Evolutionary conservation across 2,329 filamentous ascomycete species (phyloP), one percentile per base, ranked within the genome.

Genomic region (Colletotrichum sublineola): DNA sequence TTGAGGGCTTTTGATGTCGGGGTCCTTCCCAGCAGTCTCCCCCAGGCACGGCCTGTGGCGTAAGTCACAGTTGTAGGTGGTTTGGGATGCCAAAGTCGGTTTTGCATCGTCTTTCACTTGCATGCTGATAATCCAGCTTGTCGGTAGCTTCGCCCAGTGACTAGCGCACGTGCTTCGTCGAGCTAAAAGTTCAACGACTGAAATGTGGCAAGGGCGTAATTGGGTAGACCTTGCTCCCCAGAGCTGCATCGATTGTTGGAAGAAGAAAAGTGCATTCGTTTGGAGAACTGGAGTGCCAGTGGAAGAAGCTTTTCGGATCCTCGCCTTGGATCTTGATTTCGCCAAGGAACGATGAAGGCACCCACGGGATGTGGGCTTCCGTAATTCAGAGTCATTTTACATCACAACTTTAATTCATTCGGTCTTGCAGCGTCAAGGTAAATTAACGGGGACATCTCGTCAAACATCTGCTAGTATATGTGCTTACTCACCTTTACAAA

Each of bases 121-220:
- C 36, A 52, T 52, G 44, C n/a, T 52, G 42, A 62, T 29, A 50
- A 52, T 24, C 61, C 46, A 53, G 33, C 61, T 53, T 31, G 36
- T 50, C 46, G 61, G 61, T 40, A 63, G 46, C 50, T 53, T 40
- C 7, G 33, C 33, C 61, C 33, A 9, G 20, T 33, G n/a, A 63
- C 36, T 63, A 63, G 61, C 46, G 61, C 46, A 14, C 14, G 8
- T 52, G n/a, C 48, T 24, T 24, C 31, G 36, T 53, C 36, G 46
- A 20, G n/a, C n/a, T n/a, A 50, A 44, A 44, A 29, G 38, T 29
- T 20, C 46, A 31, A 42, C n/a, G 18, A 52, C 33, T n/a, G 33
- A 24, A 52, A 52, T 52, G 33, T 15, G 12, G 44, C 33, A 42
- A 31, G n/a, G 15, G n/a, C 31, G 42, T 40, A 5, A 8, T 14